A percentile compares a stretch with the other conserved stretches of the same genome.
Conservation (phyloP, 306 rosid genomes). For the Neltuma alba region DNA sequence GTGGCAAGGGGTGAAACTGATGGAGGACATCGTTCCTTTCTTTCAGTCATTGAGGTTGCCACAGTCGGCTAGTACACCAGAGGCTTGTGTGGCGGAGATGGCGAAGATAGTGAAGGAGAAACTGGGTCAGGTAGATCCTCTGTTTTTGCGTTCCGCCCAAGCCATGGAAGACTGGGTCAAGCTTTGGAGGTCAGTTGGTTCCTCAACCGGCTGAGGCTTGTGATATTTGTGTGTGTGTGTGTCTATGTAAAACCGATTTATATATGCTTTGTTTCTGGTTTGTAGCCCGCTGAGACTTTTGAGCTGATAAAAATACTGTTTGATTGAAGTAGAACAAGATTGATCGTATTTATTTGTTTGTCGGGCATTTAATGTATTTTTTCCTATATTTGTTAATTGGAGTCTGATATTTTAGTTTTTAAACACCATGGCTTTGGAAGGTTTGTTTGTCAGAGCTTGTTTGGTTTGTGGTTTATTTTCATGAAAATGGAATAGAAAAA, state of each 20-base stretch:
- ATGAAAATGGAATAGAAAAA: too few relatives aligned
- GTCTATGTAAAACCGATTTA: neutral
- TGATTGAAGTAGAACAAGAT: slow-evolving; percentile 35
- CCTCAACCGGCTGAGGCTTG: slow-evolving; percentile 41
- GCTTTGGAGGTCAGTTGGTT: slow-evolving; percentile 75
- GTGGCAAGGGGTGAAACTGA: slow-evolving; percentile 95
- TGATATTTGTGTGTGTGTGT: too few relatives aligned
- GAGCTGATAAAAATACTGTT: slow-evolving; percentile 23
- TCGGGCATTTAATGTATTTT: neutral
- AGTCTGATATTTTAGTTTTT: too few relatives aligned
- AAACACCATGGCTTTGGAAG: neutral
- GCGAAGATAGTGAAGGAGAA: slow-evolving; percentile 76
- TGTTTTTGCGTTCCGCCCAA: slow-evolving; percentile 72
- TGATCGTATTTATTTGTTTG: slow-evolving; percentile 22
- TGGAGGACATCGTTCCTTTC: slow-evolving; percentile 97
- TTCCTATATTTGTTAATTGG: too few relatives aligned
- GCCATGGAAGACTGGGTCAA: slow-evolving; percentile 85
- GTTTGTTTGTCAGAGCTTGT: too few relatives aligned
- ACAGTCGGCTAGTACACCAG: slow-evolving; percentile 62
- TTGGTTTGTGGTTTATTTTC: too few relatives aligned
- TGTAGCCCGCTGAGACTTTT: neutral
- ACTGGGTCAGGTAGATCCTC: slow-evolving; percentile 78
- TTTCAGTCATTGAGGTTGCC: slow-evolving; percentile 78
- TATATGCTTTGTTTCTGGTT: slow-evolving; percentile 23
- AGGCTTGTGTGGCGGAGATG: slow-evolving; percentile 74